These are phyloP conservation scores for Agrostemma githago DNA, from an alignment of 148 eudicot species.

Conservation along the genomic window DNA sequence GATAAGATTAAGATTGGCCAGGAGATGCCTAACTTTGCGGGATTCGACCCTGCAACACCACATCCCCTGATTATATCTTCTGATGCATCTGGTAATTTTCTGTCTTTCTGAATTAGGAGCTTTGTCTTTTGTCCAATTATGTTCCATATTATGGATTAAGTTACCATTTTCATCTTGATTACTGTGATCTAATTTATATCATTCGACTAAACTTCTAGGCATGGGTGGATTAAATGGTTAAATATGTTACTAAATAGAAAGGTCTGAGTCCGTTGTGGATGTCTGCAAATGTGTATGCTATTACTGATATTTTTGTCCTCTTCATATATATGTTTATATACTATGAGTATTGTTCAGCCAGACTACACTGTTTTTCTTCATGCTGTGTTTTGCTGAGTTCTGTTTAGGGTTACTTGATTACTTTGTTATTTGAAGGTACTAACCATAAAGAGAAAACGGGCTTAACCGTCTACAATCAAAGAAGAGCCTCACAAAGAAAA, in stretches of 20 bases:
- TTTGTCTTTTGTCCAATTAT: not conserved
- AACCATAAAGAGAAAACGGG: conserved; percentile 7
- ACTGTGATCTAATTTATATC: not conserved
- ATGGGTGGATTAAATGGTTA: not conserved
- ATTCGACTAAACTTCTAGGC: not conserved
- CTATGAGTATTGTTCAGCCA: not conserved
- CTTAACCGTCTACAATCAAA: conserved; percentile 20
- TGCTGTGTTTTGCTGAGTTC: not conserved
- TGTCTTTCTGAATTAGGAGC: not conserved
- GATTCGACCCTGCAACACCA: conserved; percentile 16
- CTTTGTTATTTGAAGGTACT: conserved; percentile 22
- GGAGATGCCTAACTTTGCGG: conserved; percentile 6
- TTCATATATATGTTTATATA: not conserved
- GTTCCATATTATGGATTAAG: not conserved
- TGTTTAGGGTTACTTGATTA: not conserved
- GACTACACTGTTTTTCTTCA: not conserved
- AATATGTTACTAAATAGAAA: not conserved
- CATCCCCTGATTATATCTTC: conserved; percentile 4
- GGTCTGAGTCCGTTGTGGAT: not conserved
- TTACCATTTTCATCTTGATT: not conserved
- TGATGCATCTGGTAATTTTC: conserved; percentile 16
- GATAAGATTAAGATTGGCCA: conserved; percentile 7
- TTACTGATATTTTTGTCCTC: not conserved
- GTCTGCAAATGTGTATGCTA: not conserved
- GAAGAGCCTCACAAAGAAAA: conserved; percentile 15